Base-by-base conservation (phyloP, 192 early-diverging fungal genomes). In the Pecoramyces ruminantium region DNA sequence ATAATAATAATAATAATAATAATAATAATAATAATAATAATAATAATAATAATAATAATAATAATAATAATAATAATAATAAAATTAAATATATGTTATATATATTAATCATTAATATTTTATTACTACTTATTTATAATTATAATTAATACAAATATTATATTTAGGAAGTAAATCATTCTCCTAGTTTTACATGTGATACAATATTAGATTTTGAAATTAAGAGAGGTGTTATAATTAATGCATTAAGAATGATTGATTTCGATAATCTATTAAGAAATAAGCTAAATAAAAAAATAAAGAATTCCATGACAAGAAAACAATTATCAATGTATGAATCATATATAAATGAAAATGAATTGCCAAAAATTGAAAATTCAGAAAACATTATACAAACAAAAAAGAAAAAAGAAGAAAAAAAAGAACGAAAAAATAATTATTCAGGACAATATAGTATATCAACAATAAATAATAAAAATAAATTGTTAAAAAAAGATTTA, bases 131-230 rank as follows among this genome's bases (percentile, higher is more conserved):
- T n/a, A n/a, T n/a, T n/a, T n/a, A n/a, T n/a, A n/a, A n/a, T n/a
- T n/a, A n/a, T n/a, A n/a, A n/a, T n/a, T n/a, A n/a, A n/a, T n/a
- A n/a, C n/a, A n/a, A n/a, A n/a, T n/a, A n/a, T n/a, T n/a, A n/a
- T n/a, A n/a, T 34, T n/a, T 67, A 67, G 17, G 90, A 91, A 81
- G 90, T 91, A 30, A 91, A 91, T 78, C 89, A 90, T 42, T 90
- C 88, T 3, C 90, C 90, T 27, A 84, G 83, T 34, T 90, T 91
- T 78, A 88, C 86, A 13, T 90, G 88, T 81, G 89, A 90, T 79
- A 86, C 84, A n/a, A 78, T 82, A n/a, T 80, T 90, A 29, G 90
- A 91, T 83, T 78, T 79, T 27, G 83, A 87, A 30, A 85, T 91
- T 30, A 91, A 91, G 79, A 38, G 80, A 13, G 87, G 84, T 16